Evolutionary conservation across 306 rosid species (phyloP), one percentile per base, ranked within the genome.

Genomic region (Gleditsia sinensis): DNA sequence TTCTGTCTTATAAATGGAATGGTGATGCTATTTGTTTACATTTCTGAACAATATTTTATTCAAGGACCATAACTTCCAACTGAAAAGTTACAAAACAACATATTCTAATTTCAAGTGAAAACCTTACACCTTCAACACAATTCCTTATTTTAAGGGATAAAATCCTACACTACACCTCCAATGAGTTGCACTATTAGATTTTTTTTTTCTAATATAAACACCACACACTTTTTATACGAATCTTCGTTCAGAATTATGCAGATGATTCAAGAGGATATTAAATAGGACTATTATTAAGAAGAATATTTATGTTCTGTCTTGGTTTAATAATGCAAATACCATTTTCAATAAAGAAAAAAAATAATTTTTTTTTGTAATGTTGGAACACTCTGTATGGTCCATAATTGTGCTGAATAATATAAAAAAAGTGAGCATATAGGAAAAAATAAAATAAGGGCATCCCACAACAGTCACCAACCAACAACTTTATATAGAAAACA

Each of bases 351-450:
- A 67, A 32, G 14, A 24, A 13, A 63, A 48, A 40, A 37, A 56
- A 37, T 7, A 24, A n/a, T n/a, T n/a, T n/a, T 37, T 23, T 16
- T 53, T 37, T 17, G 39, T 37, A 25, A 37, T 37, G 75, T 37
- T 42, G 75, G 37, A 70, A 54, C 51, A 54, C 75, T 53, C 65
- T 36, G 75, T 54, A 24, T 21, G 39, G 24, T 65, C 55, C 53
- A 42, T 54, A 55, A 43, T 42, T 45, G 24, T 71, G 49, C 42
- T 17, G 55, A 37, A 42, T 27, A 28, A 51, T 40, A 48, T 49
- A 7, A 32, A 28, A 28, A 17, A 28, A 10, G 30, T 17, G 37
- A 12, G 11, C 23, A 57, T 9, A 32, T 3, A 11, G 16, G 11
- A 69, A 56, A 32, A 43, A 12, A 30, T 55, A 20, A 8, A n/a